Evolutionary conservation across 1,139 yeast species (phyloP), one percentile per base, ranked within the genome.

Genomic region (Diutina sp.): DNA sequence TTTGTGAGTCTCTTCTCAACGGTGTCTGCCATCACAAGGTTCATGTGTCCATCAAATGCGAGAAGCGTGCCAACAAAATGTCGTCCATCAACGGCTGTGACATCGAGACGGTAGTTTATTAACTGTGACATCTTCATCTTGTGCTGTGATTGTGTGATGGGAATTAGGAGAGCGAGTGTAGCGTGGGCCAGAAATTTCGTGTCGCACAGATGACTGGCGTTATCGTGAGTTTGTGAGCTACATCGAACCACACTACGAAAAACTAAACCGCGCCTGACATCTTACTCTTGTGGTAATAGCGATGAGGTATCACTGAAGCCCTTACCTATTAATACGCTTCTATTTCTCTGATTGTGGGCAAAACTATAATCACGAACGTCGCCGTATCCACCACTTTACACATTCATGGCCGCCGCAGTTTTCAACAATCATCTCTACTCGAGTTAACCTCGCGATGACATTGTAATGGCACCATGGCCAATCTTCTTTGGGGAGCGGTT

Each of bases 1-100:
- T 83, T 85, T 4, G 96, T 84, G 16, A 84, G 72, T 61, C 97
- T 77, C 64, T 83, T 83, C 66, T 93, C 99, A 64, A 88, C 91
- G 54, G 96, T 82, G 61, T 91, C 96, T 16, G 88, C 79, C 50
- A 93, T 72, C 16, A 93, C 97, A 52, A 93, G 68, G 68, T 93
- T 93, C 85, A 91, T 85, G 67, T 86, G 88, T 67, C 85, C 85
- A 69, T 93, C 98, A 67, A 90, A 93, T 4, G 98, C 93, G 61
- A 91, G 71, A 57, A 93, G 76, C 59, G 85, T 84, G 1, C 99
- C 99, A 11, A 85, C 75, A 62, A 87, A 82, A 56, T 82, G 84
- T 55, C 96, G 77, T 12, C 87, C 84, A 69, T 91, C 97, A 29
- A 82, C 69, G 1, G 95, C 81, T 47, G 85, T 77, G 41, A 90